A percentile compares a stretch with the other conserved stretches of the same genome.
These are phyloP conservation scores for Avena insularis DNA, from an alignment of 176 grass and related monocot species.

Conservation along the genomic window DNA sequence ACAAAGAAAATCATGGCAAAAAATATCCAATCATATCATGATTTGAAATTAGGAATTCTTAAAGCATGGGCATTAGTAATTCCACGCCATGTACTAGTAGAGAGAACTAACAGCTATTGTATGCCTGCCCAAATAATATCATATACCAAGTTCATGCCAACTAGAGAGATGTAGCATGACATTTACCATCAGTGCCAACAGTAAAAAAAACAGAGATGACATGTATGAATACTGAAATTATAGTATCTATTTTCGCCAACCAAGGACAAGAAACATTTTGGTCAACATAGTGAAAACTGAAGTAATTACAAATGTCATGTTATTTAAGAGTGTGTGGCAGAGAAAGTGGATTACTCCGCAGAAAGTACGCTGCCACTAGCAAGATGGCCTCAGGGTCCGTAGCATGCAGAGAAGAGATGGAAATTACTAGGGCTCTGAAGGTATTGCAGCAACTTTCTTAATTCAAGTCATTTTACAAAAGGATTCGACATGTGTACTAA, in stretches of 20 bases:
- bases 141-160: background rate
- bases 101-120: background rate
- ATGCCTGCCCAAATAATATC: background rate
- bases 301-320: background rate
- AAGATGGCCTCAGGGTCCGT: background rate
- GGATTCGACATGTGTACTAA: background rate
- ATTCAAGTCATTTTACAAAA: background rate
- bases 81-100: no score
- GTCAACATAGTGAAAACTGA: background rate
- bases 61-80: no score
- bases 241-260: background rate
- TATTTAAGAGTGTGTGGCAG: background rate
- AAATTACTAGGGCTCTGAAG: constrained; percentile 14
- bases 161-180: background rate
- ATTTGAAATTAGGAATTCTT: no score
- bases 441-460: background rate
- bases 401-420: background rate
- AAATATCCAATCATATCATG: no score
- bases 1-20: no score
- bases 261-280: background rate
- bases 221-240: background rate
- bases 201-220: background rate
- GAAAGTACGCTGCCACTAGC: background rate
- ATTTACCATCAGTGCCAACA: background rate
- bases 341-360: background rate